These are phyloP conservation scores for Pyrrhoderma lamaoense DNA, from an alignment of 1,284 basidiomycete genomes.

Conservation along the genomic window DNA sequence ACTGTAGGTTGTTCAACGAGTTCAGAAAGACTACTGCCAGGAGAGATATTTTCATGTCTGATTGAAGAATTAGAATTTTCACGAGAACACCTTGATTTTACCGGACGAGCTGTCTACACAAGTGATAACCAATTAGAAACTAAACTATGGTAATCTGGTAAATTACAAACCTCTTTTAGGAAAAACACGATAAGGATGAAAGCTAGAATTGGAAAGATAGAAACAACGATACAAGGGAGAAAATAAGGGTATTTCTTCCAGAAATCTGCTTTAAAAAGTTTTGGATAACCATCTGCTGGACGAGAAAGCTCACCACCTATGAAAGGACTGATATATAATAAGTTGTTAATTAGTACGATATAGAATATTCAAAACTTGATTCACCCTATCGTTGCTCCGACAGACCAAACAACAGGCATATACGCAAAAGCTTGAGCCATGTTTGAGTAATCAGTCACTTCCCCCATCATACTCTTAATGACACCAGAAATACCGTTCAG, in stretches of 20 bases:
- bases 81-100: neutral
- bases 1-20: constrained; percentile 19
- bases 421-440: constrained; percentile 39
- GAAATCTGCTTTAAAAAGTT: constrained; percentile 35
- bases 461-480: constrained; percentile 43
- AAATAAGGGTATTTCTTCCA: constrained; percentile 51
- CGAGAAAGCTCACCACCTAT: constrained; percentile 42
- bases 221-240: constrained; percentile 41
- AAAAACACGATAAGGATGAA: constrained; percentile 34
- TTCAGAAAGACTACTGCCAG: constrained; percentile 16
- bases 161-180: constrained; percentile 43
- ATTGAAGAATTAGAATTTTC: neutral
- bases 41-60: constrained; percentile 11
- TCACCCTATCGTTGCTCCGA: constrained; percentile 38
- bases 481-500: constrained; percentile 50
- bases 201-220: constrained; percentile 31
- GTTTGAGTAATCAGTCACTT: constrained; percentile 41
- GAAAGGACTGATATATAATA: constrained; percentile 21
- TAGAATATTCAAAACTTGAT: constrained; percentile 17
- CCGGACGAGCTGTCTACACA: neutral
- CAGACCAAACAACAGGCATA: constrained; percentile 32
- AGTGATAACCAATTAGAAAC: too few relatives aligned
- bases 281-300: constrained; percentile 41
- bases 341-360: constrained; percentile 12
- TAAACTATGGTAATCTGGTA: neutral